Evolutionary conservation across 2,329 filamentous ascomycete genomes (phyloP).

Genomic region (Fusarium subglutinans): DNA sequence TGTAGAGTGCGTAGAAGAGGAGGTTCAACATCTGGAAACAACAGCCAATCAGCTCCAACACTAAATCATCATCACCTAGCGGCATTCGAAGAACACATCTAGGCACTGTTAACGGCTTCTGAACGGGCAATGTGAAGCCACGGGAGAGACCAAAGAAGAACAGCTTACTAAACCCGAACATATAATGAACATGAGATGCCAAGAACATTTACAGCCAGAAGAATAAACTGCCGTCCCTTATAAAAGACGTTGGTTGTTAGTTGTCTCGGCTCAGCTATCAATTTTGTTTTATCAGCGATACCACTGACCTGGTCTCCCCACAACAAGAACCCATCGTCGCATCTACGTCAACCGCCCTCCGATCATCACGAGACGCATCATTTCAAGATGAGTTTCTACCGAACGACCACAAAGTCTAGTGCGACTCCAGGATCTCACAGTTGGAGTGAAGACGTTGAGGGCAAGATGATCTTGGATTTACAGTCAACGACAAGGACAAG

Average conservation of each 20-base stretch:
- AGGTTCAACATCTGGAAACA: no score
- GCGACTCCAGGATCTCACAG: neutral
- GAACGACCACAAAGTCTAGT: neutral
- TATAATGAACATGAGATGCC: neutral
- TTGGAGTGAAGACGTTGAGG: neutral
- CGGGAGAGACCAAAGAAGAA: neutral
- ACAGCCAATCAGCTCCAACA: rapidly evolving
- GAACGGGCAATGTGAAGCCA: neutral
- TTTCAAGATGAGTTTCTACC: neutral
- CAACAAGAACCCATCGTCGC: no score
- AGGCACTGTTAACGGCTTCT: neutral
- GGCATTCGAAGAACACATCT: no score
- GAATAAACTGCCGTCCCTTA: rapidly evolving
- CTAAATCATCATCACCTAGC: neutral
- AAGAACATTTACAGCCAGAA: rapidly evolving
- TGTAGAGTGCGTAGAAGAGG: rapidly evolving
- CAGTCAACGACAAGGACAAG: rapidly evolving
- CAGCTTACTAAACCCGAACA: neutral
- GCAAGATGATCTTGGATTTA: neutral
- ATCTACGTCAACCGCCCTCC: no score
- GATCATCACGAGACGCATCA: neutral
- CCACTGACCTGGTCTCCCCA: no score
- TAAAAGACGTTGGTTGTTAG: neutral
- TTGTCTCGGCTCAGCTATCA: rapidly evolving
- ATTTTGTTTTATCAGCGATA: no score